A percentile compares a stretch with the other conserved stretches of the same genome.
Evolutionary conservation across 495 filamentous ascomycete genomes (phyloP).

Genomic region (Penicillium diatomitis): DNA sequence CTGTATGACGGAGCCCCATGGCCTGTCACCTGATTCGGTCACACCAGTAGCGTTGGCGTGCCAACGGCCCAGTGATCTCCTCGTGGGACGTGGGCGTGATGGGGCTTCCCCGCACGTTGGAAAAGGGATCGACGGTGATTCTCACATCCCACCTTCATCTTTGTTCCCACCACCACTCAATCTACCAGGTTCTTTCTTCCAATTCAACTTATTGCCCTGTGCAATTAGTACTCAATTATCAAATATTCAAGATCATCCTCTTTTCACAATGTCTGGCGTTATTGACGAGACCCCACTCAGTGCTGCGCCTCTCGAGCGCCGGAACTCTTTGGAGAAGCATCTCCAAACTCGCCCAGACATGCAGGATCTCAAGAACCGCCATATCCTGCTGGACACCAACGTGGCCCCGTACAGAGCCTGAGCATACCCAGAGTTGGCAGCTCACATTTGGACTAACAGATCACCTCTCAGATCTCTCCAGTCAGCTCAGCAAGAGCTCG

Average conservation of each 20-base stretch:
- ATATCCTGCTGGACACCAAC: slow-evolving; percentile 64
- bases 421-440: neutral
- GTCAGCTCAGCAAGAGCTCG: slow-evolving; percentile 50
- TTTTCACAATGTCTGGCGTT: slow-evolving; percentile 17
- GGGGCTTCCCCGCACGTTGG: no score
- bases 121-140: no score
- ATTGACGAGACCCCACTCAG: slow-evolving; percentile 32
- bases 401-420: slow-evolving; percentile 51
- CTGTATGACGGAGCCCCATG: no score
- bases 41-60: no score
- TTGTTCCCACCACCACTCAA: no score
- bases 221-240: no score
- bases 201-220: no score
- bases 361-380: slow-evolving; percentile 67
- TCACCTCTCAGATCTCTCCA: slow-evolving; percentile 45
- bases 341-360: slow-evolving; percentile 69
- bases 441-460: neutral
- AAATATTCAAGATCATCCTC: neutral
- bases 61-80: no score
- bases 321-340: slow-evolving; percentile 84
- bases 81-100: no score
- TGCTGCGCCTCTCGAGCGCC: slow-evolving; percentile 59
- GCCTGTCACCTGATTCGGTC: no score
- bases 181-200: no score
- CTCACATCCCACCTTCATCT: no score